Evolutionary conservation across 2,329 filamentous ascomycete genomes (phyloP), one percentile per base, ranked within the genome.

Genomic region (Ceratocystis eucalypticola): DNA sequence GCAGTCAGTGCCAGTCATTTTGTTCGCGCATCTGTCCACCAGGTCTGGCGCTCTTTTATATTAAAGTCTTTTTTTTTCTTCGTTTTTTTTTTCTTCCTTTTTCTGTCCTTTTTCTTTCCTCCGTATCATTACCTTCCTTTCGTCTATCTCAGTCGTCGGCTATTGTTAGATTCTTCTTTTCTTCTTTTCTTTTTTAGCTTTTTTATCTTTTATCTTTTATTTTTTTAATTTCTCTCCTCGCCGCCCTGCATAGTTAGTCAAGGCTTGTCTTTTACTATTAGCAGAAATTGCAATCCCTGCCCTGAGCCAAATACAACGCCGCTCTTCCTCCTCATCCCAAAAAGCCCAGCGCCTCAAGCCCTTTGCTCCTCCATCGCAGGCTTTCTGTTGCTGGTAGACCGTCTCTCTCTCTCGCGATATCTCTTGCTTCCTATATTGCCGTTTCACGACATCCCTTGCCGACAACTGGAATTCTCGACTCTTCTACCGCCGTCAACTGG

Each of bases 181-280:
- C 6, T 33, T 33, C 30, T 33, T 33, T 33, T 33, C 30, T 33
- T 5, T 61, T 41, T 41, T 4, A 12, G 4, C 37, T 25, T 41
- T 41, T 37, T 53, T 30, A 50, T 64, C 20, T 53, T 63, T 17
- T 48, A 7, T 48, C 37, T 64, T 22, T 20, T 37, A 28, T 37
- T 33, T 63, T 30, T n/a, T 50, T 22, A 46, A 33, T 64, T 64
- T 22, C 45, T 62, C 33, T 17, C 33, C 53, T 53, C 53, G 53
- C 53, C 53, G 53, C 53, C 53, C 53, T 57, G 53, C 22, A 55
- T 55, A 20, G 20, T 15, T 15, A 55, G 20, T 15, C 20, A 22
- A 55, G 50, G 50, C 50, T 50, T 45, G 48, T 64, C 44, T 53
- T 64, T 45, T 50, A 33, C 17, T 64, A 57, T 57, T 57, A 57